Base-by-base conservation (phyloP, 192 early-diverging fungal species). In the Coemansia aciculifera region DNA sequence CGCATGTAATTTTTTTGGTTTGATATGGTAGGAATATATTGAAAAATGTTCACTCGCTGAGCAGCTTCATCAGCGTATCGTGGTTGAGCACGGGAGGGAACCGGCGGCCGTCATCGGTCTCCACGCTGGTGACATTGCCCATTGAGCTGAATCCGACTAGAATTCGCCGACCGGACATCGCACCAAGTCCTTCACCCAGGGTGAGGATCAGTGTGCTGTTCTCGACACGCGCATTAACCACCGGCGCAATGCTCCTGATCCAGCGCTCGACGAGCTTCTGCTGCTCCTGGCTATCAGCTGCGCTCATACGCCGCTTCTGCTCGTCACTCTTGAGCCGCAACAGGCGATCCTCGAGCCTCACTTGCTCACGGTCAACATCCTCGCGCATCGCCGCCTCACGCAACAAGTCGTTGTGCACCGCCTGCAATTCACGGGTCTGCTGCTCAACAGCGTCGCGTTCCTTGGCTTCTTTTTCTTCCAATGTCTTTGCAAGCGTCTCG, bases 391-490 rank as follows among this genome's bases (percentile, higher is more conserved):
- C 64, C 3, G 64, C 69, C 64, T 83, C 81, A 37, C 81, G 81
- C 39, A 83, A 24, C 52, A 78, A 49, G 31, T 83, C 81, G 64
- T 83, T 83, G 67, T 83, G 81, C 24, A 62, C 73, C 12, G 67
- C 63, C 38, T 83, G 81, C 52, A 83, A 62, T 44, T 83, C 81
- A 31, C 81, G 81, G 34, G 73, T 69, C 64, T 83, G 81, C 70
- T 83, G 81, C 67, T 78, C 81, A 10, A 65, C 70, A 6, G 52
- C 49, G 19, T 75, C 75, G n/a, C 63, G 54, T 49, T 83, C 81
- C 31, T 59, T 67, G 54, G 43, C 63, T 54, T 83, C 81, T 64
- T 78, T 83, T 37, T 75, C 73, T 10, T 78, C 75, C 11, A 83
- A 44, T 0, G 56, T 62, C 52, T 32, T 66, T 52, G 38, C 36